Conservation (phyloP, 345 rosid species). For the Toxicodendron radicans region DNA sequence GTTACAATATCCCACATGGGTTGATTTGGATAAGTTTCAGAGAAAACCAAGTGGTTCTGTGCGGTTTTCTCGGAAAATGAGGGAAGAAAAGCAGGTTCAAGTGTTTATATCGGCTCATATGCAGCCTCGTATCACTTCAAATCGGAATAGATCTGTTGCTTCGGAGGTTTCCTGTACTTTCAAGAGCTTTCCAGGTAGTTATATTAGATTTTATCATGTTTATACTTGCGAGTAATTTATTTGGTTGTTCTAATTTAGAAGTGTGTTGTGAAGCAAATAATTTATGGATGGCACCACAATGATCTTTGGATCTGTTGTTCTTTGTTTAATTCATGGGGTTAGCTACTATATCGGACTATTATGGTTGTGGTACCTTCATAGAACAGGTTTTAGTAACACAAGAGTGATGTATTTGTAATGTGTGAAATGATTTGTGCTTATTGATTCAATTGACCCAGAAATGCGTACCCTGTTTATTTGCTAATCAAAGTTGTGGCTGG, state of each 20-base stretch:
- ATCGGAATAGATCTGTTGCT: slow-evolving; percentile 25
- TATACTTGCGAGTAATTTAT: background rate
- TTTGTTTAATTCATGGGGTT: no score
- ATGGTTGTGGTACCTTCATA: no score
- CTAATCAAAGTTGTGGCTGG: no score
- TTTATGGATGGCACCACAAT: background rate
- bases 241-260: background rate
- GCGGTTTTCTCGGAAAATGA: slow-evolving; percentile 31
- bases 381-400: no score
- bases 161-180: slow-evolving; percentile 45
- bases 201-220: background rate
- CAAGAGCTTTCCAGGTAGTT: slow-evolving; percentile 56
- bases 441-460: no score
- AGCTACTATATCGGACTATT: no score
- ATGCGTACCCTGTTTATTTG: no score
- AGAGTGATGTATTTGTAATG: no score
- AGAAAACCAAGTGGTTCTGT: slow-evolving; percentile 32
- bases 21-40: slow-evolving; percentile 32
- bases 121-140: slow-evolving; percentile 29
- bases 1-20: slow-evolving; percentile 47
- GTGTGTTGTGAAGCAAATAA: background rate
- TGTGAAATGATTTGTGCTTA: no score
- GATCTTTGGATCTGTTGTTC: background rate
- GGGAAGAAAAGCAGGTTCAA: slow-evolving; percentile 34
- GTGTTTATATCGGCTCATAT: slow-evolving; percentile 43